Percentiles rank a stretch among this genome's conserved stretches.
Evolutionary conservation across 345 rosid genomes (phyloP).

Genomic region (Kandelia obovata): DNA sequence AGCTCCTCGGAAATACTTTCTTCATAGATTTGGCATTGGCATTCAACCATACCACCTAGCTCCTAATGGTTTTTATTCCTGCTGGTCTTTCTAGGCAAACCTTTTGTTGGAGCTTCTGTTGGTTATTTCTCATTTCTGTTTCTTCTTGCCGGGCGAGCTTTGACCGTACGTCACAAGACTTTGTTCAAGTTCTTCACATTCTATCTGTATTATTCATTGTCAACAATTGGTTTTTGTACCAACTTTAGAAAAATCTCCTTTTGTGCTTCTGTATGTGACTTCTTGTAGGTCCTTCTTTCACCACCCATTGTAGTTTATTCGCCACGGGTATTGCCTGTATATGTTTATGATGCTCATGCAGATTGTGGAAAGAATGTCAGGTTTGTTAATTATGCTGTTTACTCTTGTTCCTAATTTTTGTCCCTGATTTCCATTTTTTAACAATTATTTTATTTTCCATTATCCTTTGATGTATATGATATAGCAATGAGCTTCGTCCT

Average conservation of each 20-base stretch:
- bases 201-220: slow-evolving; percentile 1
- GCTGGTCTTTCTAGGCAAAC: slow-evolving; percentile 52
- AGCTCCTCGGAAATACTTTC: slow-evolving; percentile 8
- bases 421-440: slow-evolving; percentile 2
- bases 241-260: background rate
- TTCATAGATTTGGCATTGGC: background rate
- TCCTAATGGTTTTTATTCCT: slow-evolving; percentile 16
- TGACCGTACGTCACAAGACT: slow-evolving; percentile 60
- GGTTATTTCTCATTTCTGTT: slow-evolving; percentile 92
- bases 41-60: background rate
- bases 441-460: slow-evolving; percentile 10
- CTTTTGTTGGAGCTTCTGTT: slow-evolving; percentile 99
- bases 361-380: slow-evolving; percentile 98
- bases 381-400: slow-evolving; percentile 28
- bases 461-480: slow-evolving; percentile 10
- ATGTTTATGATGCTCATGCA: slow-evolving; percentile 97
- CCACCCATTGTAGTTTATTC: slow-evolving; percentile 99
- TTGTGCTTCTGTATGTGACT: background rate
- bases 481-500: background rate
- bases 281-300: slow-evolving; percentile 88
- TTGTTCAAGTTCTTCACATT: slow-evolving; percentile 7
- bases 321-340: slow-evolving; percentile 94
- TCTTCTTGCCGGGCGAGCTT: slow-evolving; percentile 95
- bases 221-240: slow-evolving; percentile 4
- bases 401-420: slow-evolving; percentile 7